Evolutionary conservation across 31 red algal species (phyloP), one percentile per base, ranked within the genome.

Genomic region (Odonthalia washingtoniensis): DNA sequence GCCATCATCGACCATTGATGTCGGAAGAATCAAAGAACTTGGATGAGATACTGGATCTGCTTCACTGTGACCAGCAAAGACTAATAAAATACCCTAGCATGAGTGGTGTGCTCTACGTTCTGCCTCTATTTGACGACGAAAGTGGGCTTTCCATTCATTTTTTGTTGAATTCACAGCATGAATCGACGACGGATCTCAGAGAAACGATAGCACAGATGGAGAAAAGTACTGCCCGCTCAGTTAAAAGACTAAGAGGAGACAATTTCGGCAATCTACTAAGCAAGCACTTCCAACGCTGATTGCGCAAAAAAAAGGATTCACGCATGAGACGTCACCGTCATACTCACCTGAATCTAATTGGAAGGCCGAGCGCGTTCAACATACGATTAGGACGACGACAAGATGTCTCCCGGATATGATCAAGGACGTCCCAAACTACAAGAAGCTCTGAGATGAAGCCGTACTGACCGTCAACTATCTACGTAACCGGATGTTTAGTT

Each of bases 271-370:
- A 90, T 32, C 82, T 74, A 5, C 40, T 85, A 3, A 77, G 42
- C 46, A 30, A 81, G 21, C 46, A 60, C 1, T 63, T 91, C 2
- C 62, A 79, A 17, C 2, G 69, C 32, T 91, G 89, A 78, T 35
- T 84, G 0, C 26, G 35, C 16, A 1, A 77, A 28, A 42, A 75
- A 5, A 68, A 78, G 3, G n/a, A n/a, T n/a, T n/a, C n/a, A n/a
- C n/a, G n/a, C n/a, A 91, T 36, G 88, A 91, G 41, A 42, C 72
- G 14, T 30, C 70, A 18, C 0, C 88, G 26, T 27, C 69, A 1
- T 91, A 91, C 74, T 82, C 68, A 18, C 89, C 89, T 12, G 89
- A 91, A 31, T 85, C 73, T 0, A 91, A 85, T 35, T 79, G 89
- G 0, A 85, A 80, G 33, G 81, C 89, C 3, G 80, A 91, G n/a